Evolutionary conservation across 2,329 filamentous ascomycete species (phyloP), one percentile per base, ranked within the genome.

Genomic region (Aspergillus sp.): DNA sequence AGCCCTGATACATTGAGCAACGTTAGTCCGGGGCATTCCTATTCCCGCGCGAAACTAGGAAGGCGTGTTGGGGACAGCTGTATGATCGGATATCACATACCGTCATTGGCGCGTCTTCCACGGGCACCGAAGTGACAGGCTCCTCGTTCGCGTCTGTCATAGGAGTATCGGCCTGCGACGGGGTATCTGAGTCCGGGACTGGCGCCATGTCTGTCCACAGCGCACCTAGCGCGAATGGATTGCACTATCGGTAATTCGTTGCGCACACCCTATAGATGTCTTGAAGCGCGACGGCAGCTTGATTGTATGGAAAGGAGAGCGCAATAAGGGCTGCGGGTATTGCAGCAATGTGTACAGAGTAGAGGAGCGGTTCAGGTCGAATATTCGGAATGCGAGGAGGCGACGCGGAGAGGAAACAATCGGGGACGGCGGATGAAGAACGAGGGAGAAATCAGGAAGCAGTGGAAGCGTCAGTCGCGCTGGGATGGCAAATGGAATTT

Each of bases 111-210:
- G 73, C 71, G 58, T 76, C 72, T 29, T 66, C 70, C 19, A 70
- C 72, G 3, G 70, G 65, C 53, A 72, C 66, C n/a, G 66, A 65
- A 29, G 68, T 62, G 41, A 70, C 58, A 45, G 61, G 53, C 48
- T 71, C 67, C 41, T 69, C 68, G 55, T 70, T 70, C 41, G 63
- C 67, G 58, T 79, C 77, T 17, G 70, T 71, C 75, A 78, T 79
- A 4, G 76, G 71, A 14, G 74, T 77, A 61, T 79, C 76, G 45
- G 65, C 70, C 51, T 75, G 71, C 21, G 74, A 76, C 5, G 73
- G 71, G 23, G 71, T 64, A 45, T 74, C 73, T 29, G 74, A 73
- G 43, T 68, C 66, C 25, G 68, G 62, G 36, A 63, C 61, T 50
- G 73, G 72, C 50, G 75, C 73, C 76, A 79, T 78, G 29, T 54